phyloP scores from a whole-genome alignment of 1,284 basidiomycete genomes.

The Marasmius fiardii region DNA sequence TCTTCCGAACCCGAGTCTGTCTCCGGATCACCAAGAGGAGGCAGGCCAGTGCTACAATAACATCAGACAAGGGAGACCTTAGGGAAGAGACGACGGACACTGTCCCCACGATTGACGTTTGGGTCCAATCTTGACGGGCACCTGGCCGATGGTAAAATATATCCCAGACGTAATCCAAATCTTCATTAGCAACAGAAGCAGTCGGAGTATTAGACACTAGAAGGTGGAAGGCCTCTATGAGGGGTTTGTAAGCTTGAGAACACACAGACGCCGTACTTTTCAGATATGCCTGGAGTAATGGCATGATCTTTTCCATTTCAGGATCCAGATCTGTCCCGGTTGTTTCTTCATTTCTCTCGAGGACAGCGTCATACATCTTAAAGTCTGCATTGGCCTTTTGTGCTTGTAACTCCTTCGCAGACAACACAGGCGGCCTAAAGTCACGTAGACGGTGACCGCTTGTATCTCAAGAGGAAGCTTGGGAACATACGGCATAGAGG shows the following conservation, averaged over 20 bases:
- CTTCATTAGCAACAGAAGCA: background rate
- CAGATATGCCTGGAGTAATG: slow-evolving; percentile 69
- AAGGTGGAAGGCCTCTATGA: background rate
- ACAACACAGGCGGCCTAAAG: slow-evolving; percentile 47
- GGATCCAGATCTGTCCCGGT: slow-evolving; percentile 35
- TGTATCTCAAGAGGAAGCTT: background rate
- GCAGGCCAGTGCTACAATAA: slow-evolving; percentile 55
- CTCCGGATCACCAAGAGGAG: slow-evolving; percentile 49
- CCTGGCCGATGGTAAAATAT: slow-evolving; percentile 70
- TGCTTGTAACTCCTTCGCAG: slow-evolving; percentile 43
- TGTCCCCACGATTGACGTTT: slow-evolving; percentile 55
- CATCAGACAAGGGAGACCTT: background rate
- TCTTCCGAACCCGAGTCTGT: slow-evolving; percentile 22
- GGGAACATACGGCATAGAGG: slow-evolving; percentile 7
- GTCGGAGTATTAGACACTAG: slow-evolving; percentile 1
- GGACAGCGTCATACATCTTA: slow-evolving; percentile 71
- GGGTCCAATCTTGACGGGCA: slow-evolving; percentile 54
- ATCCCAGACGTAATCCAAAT: slow-evolving; percentile 65
- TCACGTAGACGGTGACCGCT: background rate
- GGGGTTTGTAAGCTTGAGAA: background rate
- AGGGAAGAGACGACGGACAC: slow-evolving; percentile 43
- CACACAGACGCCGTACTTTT: slow-evolving; percentile 39
- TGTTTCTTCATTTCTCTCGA: slow-evolving; percentile 23
- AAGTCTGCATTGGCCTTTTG: slow-evolving; percentile 39
- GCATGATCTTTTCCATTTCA: slow-evolving; percentile 72